Base-by-base conservation (phyloP, 2,329 filamentous ascomycete species). In the Chaetoscypha palmicola region DNA sequence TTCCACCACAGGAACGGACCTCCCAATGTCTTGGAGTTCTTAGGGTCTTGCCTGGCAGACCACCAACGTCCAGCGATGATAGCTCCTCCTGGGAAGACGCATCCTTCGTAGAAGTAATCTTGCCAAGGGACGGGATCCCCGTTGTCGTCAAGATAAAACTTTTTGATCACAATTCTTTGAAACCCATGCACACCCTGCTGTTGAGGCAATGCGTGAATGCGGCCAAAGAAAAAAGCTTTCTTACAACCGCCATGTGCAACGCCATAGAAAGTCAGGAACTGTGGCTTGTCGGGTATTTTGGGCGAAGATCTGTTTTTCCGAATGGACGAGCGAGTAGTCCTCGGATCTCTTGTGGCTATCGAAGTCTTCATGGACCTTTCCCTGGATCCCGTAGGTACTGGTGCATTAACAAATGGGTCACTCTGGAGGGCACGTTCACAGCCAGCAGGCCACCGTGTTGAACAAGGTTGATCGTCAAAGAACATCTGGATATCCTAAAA, bases 131-230 rank as follows among this genome's bases (percentile, higher is more conserved):
- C 51, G 28, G 48, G 51, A 8, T 41, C 12, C 4, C 51, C 57
- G 20, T 56, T 38, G 7, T 45, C 34, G 10, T 48, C 32, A 2
- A 51, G 47, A 30, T 55, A 57, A 41, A 72, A 71, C 56, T 73
- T 74, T 66, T 77, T 71, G 62, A 77, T 70, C 0, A 67, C 71
- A 43, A 77, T 61, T 23, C 73, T 66, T 59, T 74, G 70, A 64
- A 70, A 78, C 16, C 74, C 74, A 0, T 68, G 66, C 10, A 77
- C 69, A 1, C 63, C 66, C 12, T 64, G 48, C 49, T 77, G 74
- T 2, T 61, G 52, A 1, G 69, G 69, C 1, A 77, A 58, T 0
- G 67, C 59, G 50, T 74, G 73, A 16, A 77, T 58, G 62, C 69
- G 73, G 34, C 74, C 74, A 42, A 54, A 60, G 22, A 62, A 53